These are phyloP conservation scores for Raphanus hybrid DNA, from an alignment of 441 rosid genomes.

Conservation along the genomic window DNA sequence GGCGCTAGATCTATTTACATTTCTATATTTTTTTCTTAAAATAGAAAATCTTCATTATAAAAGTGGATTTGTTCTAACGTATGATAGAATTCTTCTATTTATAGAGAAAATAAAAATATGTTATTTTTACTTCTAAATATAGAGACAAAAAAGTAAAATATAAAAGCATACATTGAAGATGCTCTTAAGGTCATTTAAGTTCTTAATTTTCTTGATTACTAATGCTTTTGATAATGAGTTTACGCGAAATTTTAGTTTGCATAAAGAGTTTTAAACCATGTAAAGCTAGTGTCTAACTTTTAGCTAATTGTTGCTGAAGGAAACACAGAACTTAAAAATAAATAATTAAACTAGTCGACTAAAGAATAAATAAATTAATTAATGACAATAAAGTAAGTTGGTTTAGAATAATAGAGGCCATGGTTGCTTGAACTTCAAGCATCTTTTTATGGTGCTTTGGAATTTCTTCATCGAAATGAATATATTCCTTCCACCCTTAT, in stretches of 20 bases:
- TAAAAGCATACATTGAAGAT: too few relatives aligned
- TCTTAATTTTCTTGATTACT: conserved; percentile 4
- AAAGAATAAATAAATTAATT: neutral
- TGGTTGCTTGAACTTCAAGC: conserved; percentile 88
- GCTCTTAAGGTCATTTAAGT: neutral
- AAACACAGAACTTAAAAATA: conserved; percentile 24
- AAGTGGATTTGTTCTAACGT: too few relatives aligned
- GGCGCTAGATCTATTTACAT: neutral
- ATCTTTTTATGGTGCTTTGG: conserved; percentile 58
- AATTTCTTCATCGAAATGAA: conserved; percentile 74
- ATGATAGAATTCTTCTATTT: too few relatives aligned
- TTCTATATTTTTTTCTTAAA: too few relatives aligned
- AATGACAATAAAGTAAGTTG: conserved; percentile 40
- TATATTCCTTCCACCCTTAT: conserved; percentile 65
- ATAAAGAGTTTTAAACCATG: conserved; percentile 43
- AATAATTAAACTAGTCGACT: neutral
- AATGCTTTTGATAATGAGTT: neutral
- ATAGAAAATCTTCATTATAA: too few relatives aligned
- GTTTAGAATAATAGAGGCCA: conserved; percentile 51
- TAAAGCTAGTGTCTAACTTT: conserved; percentile 70
- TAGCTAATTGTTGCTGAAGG: conserved; percentile 49
- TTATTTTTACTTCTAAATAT: too few relatives aligned
- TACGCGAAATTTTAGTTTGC: neutral
- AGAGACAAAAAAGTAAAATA: too few relatives aligned
- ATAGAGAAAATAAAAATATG: too few relatives aligned